Evolutionary conservation across 176 grass and related monocot genomes (phyloP).

Genomic region (Oryza glumipatula): DNA sequence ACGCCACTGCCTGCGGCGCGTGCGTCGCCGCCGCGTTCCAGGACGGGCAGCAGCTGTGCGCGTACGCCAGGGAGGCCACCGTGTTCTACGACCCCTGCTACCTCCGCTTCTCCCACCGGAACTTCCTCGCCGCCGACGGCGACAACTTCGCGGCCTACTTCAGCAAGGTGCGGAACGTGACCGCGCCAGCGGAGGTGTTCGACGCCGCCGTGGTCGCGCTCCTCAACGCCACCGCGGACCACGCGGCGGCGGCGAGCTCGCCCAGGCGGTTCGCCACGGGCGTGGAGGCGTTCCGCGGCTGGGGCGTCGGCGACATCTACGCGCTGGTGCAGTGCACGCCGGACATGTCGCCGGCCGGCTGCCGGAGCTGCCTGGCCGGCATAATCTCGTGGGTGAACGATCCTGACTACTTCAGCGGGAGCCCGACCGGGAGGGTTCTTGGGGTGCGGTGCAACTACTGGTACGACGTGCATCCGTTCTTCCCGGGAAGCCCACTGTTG

Average conservation of each 20-base stretch:
- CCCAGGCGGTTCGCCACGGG: conserved; percentile 50
- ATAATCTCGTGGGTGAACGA: neutral
- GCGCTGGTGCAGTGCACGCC: conserved; percentile 55
- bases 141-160: fast-evolving
- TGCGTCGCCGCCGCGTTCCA: conserved; percentile 42
- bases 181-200: conserved; percentile 16
- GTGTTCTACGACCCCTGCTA: conserved; percentile 35
- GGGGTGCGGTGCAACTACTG: neutral
- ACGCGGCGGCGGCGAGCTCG: conserved; percentile 40
- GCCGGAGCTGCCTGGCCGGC: conserved; percentile 22
- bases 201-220: conserved; percentile 35
- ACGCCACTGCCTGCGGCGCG: conserved; percentile 17
- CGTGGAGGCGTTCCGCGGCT: neutral
- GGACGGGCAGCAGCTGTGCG: conserved; percentile 15
- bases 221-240: conserved; percentile 34
- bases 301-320: conserved; percentile 35
- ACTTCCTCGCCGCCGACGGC: conserved; percentile 20
- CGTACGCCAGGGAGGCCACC: neutral
- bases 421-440: neutral
- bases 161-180: neutral
- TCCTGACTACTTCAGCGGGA: neutral
- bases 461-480: neutral
- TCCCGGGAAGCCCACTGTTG: neutral
- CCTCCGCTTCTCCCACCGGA: conserved; percentile 38
- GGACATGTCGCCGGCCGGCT: conserved; percentile 33